Percentiles rank a stretch among this genome's conserved stretches.
Evolutionary conservation across 305 asterid genomes (phyloP).

Genomic region (Fraxinus paxiana): DNA sequence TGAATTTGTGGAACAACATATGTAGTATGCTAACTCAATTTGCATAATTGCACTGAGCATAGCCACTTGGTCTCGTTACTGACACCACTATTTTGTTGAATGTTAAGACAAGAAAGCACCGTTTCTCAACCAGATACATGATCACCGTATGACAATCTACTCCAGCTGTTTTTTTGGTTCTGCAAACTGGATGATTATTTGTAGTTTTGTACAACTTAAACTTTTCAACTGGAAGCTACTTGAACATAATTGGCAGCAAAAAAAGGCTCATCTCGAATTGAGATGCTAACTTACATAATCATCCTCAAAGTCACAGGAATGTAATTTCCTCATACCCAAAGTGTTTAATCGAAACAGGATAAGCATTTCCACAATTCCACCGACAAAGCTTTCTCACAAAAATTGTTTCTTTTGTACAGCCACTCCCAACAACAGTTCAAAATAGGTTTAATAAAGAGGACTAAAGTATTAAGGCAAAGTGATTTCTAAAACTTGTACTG

Average conservation of each 20-base stretch:
- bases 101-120: constrained; percentile 15
- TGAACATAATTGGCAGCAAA: constrained; percentile 7
- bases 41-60: constrained; percentile 4
- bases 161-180: not conserved
- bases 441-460: not conserved
- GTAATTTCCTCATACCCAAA: constrained; percentile 1
- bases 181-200: not conserved
- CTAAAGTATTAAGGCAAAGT: not conserved
- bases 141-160: constrained; percentile 18
- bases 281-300: constrained; percentile 17
- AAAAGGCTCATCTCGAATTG: not conserved
- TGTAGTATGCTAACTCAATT: constrained; percentile 13
- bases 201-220: not conserved
- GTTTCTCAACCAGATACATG: constrained; percentile 5
- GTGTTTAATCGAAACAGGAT: not conserved
- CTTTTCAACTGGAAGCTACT: not conserved
- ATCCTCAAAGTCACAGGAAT: constrained; percentile 19
- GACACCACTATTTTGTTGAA: constrained; percentile 7
- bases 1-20: constrained; percentile 2
- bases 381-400: constrained; percentile 11
- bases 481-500: constrained; percentile 8
- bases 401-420: not conserved
- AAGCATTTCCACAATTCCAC: constrained; percentile 1
- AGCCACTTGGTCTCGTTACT: constrained; percentile 17
- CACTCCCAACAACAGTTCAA: not conserved